These are phyloP conservation scores for Stentor coeruleus DNA, from an alignment of 73 alveolate species.

Conservation along the genomic window DNA sequence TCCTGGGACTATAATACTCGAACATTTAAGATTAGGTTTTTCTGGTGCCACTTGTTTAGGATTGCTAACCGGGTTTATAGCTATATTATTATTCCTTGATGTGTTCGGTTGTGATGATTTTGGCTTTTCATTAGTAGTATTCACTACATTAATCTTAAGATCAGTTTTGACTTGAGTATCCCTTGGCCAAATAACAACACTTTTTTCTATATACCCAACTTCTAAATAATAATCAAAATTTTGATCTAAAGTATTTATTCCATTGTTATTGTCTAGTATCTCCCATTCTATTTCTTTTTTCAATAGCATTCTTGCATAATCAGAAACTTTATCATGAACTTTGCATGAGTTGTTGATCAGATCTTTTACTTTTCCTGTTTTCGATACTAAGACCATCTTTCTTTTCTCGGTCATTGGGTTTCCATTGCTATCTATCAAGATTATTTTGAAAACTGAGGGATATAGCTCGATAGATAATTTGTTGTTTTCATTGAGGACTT, in stretches of 20 bases:
- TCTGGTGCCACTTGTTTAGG: constrained; percentile 12
- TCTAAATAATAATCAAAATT: background rate
- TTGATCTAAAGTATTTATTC: background rate
- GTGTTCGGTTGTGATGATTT: no score
- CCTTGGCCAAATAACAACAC: background rate
- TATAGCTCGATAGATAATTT: constrained; percentile 60
- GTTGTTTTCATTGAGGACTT: constrained; percentile 46
- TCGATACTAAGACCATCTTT: background rate
- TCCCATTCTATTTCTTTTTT: background rate
- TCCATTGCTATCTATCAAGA: background rate
- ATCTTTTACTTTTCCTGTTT: background rate
- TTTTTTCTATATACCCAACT: constrained; percentile 6
- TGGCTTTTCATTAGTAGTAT: background rate
- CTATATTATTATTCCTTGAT: background rate
- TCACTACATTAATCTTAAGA: no score
- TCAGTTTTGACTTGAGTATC: background rate
- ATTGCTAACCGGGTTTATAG: no score
- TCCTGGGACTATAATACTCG: background rate
- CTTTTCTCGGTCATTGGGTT: background rate
- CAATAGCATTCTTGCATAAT: background rate
- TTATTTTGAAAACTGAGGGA: constrained; percentile 48
- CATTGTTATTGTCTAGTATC: background rate
- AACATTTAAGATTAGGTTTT: background rate
- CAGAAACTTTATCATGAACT: background rate
- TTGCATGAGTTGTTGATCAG: background rate